A percentile compares a stretch with the other conserved stretches of the same genome.
These are phyloP conservation scores for Pseudotsuga menziesii DNA, from an alignment of 75 land plant genomes.

Conservation along the genomic window DNA sequence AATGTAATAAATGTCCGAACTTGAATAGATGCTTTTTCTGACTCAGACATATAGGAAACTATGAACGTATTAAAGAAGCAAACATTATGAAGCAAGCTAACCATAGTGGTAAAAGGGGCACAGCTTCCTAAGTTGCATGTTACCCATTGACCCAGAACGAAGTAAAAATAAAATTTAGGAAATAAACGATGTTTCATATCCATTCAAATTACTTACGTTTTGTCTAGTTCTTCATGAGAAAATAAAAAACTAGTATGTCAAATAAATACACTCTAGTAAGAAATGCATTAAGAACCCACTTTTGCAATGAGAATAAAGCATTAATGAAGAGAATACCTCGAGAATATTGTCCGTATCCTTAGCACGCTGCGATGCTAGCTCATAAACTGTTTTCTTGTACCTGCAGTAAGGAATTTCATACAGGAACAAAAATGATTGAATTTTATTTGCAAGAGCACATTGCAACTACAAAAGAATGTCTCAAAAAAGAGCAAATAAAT, in stretches of 20 bases:
- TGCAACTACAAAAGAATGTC: background rate
- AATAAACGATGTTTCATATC: background rate
- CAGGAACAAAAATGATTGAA: background rate
- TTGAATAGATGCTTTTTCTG: no score
- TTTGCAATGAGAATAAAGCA: background rate
- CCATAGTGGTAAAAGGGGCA: background rate
- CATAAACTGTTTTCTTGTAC: constrained; percentile 75
- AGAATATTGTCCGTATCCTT: constrained; percentile 57
- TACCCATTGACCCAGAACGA: background rate
- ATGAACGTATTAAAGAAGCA: no score
- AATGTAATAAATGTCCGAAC: no score
- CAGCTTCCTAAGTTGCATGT: background rate
- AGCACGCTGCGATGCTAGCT: constrained; percentile 59
- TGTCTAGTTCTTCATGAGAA: background rate
- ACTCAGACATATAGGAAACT: no score
- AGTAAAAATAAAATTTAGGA: background rate
- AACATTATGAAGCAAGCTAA: background rate
- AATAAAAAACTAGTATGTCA: background rate
- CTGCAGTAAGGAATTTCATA: constrained; percentile 21
- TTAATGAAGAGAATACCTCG: constrained; percentile 42
- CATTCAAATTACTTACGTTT: background rate
- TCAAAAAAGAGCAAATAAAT: background rate
- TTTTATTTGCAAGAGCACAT: background rate
- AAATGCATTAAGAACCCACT: background rate
- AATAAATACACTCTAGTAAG: background rate